Percentiles rank a stretch among this genome's conserved stretches.
phyloP scores from a whole-genome alignment of 2,329 filamentous ascomycete genomes.

The Aureobasidium sp. region DNA sequence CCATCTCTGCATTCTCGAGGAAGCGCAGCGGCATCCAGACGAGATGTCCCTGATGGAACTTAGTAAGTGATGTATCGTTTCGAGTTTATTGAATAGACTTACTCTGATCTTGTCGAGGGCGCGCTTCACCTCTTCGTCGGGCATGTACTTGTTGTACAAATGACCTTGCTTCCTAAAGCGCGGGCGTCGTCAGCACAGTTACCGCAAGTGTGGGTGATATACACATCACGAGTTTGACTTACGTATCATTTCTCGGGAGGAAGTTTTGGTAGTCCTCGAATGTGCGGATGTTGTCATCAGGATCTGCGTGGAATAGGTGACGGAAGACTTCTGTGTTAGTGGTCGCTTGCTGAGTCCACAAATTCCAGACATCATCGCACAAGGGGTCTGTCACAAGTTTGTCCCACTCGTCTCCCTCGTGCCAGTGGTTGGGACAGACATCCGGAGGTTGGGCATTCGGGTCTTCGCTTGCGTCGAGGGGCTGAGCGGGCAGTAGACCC shows the following conservation, averaged over 20 bases:
- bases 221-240: background rate
- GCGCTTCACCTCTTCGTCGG: constrained; percentile 61
- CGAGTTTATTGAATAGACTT: background rate
- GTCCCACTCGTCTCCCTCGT: constrained; percentile 60
- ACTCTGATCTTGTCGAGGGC: constrained; percentile 64
- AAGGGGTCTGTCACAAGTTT: constrained; percentile 55
- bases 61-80: background rate
- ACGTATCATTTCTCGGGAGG: constrained; percentile 43
- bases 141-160: constrained; percentile 72
- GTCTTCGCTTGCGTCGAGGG: constrained; percentile 56
- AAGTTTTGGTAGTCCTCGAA: constrained; percentile 88
- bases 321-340: constrained; percentile 68
- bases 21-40: constrained; percentile 96
- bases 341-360: constrained; percentile 63
- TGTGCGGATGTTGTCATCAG: constrained; percentile 79
- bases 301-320: constrained; percentile 80
- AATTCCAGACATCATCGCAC: constrained; percentile 50
- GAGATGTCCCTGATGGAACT: constrained; percentile 59
- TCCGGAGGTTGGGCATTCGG: constrained; percentile 72
- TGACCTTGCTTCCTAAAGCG: constrained; percentile 63
- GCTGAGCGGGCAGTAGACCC: constrained; percentile 69
- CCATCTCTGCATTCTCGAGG: constrained; percentile 77
- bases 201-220: background rate
- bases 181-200: background rate
- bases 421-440: constrained; percentile 63